phyloP scores from a whole-genome alignment of 2,329 filamentous ascomycete genomes.

The Penicillium sp. region DNA sequence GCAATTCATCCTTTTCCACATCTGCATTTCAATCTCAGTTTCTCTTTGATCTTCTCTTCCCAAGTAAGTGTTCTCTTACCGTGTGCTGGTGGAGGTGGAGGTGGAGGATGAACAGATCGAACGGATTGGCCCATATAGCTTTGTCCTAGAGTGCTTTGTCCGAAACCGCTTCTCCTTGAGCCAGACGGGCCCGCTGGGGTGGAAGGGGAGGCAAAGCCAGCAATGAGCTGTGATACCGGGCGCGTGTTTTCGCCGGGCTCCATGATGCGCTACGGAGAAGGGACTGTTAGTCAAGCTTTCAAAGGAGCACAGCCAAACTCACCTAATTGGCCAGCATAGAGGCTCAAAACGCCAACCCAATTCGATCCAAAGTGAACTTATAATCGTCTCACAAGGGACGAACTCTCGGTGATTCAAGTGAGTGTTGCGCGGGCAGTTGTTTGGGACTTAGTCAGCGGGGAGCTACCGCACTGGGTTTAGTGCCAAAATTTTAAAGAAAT shows the following conservation, averaged over 20 bases:
- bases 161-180: slow-evolving; percentile 21
- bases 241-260: slow-evolving; percentile 48
- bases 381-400: not conserved
- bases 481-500: slow-evolving; percentile 37
- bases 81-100: slow-evolving; percentile 37
- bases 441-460: slow-evolving; percentile 21
- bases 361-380: not conserved
- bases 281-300: not conserved
- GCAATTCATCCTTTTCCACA: slow-evolving; percentile 70
- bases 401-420: not conserved
- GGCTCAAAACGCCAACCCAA: not conserved
- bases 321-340: not conserved
- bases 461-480: slow-evolving; percentile 32
- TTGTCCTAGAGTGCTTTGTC: slow-evolving; percentile 31
- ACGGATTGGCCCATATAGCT: slow-evolving; percentile 36
- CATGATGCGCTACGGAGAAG: slow-evolving; percentile 23
- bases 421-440: slow-evolving; percentile 6
- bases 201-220: slow-evolving; percentile 51
- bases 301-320: not conserved
- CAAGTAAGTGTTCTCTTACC: slow-evolving; percentile 30
- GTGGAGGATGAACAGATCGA: slow-evolving; percentile 36
- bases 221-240: slow-evolving; percentile 61
- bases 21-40: slow-evolving; percentile 29
- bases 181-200: slow-evolving; percentile 30
- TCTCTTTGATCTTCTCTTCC: not conserved